Base-by-base conservation (phyloP, 2,329 filamentous ascomycete species). In the Thielaviopsis populi region DNA sequence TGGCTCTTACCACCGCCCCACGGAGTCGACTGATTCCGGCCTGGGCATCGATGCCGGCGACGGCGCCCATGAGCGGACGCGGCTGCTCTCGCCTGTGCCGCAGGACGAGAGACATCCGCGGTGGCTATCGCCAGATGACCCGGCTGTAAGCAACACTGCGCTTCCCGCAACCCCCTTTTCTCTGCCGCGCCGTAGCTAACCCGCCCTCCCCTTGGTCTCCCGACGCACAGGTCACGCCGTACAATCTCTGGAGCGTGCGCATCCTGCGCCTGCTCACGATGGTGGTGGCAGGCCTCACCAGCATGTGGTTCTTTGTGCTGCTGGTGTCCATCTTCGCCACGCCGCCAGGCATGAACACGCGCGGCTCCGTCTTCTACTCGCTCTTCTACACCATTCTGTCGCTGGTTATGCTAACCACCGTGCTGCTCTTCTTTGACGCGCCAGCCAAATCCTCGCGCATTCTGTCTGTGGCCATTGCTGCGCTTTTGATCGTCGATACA, bases 161-260 rank as follows among this genome's bases (percentile, higher is more conserved):
- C n/a, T n/a, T n/a, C n/a, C n/a, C n/a, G n/a, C n/a, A n/a, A n/a
- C n/a, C n/a, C n/a, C n/a, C n/a, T n/a, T 46, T 15, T n/a, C 42
- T 56, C 10, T 10, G 8, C 10, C 10, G 1, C 5, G 15, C 42
- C 19, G 30, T 11, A 3, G 10, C 15, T 19, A 19, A 19, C 37
- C 17, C 46, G 19, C 37, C 22, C 42, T 0, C 19, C 7, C 15
- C 40, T 7, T 33, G 41, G 40, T 11, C 19, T 60, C 11, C 11
- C 37, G n/a, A 27, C 15, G 8, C 60, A 17, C 41, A 69, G 70
- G 88, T 95, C 74, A 89, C 90, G 2, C 94, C 94, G 0, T 96
- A 96, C 76, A 99, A 99, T 70, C 82, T 97, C 43, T 96, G 91
- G 87, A 89, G 84, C 66, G 88, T 99, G 60, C 86, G 94, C 19